Evolutionary conservation across 1,284 basidiomycete genomes (phyloP), one percentile per base, ranked within the genome.

Genomic region (Inonotus obliquus): DNA sequence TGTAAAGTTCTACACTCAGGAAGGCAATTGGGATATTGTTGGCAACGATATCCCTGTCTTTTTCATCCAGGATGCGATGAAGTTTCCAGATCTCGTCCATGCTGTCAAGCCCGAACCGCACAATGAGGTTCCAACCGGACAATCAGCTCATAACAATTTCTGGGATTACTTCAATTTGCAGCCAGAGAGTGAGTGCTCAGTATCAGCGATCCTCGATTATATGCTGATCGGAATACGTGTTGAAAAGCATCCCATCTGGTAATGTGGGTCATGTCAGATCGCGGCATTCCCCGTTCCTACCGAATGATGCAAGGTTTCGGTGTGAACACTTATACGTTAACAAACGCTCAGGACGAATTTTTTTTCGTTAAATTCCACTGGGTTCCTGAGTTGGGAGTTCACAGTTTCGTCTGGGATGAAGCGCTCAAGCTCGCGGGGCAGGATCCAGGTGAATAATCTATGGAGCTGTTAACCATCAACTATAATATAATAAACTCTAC

Each of bases 241-340:
- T 54, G 68, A 65, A 14, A 66, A 89, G 78, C 85, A 66, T 81
- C 88, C 0, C 87, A 92, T 69, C 92, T 91, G 87, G 76, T 91
- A 9, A 85, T 88, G 80, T 94, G 91, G 91, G 79, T 79, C 32
- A 86, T 94, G 81, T 91, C 87, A 3, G 92, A 95, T 70, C 84
- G 91, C 64, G 84, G 82, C 61, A 80, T 94, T 62, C 92, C 92
- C 13, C 84, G 90, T 35, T 92, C 89, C 1, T 89, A 78, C 72
- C 83, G 91, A 54, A 91, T 90, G 86, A 91, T 95, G 84, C 89
- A 92, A 75, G 93, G 87, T 4, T 93, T 93, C 65, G 89, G 90
- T 11, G 89, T 93, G 29, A 91, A 94, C 72, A 91, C 91, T 0
- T 94, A 79, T 73, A 86, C 88, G 5, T 78, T 94, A 13, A 69